Evolutionary conservation across 1,139 yeast species (phyloP).

Genomic region (Pichia sp.): DNA sequence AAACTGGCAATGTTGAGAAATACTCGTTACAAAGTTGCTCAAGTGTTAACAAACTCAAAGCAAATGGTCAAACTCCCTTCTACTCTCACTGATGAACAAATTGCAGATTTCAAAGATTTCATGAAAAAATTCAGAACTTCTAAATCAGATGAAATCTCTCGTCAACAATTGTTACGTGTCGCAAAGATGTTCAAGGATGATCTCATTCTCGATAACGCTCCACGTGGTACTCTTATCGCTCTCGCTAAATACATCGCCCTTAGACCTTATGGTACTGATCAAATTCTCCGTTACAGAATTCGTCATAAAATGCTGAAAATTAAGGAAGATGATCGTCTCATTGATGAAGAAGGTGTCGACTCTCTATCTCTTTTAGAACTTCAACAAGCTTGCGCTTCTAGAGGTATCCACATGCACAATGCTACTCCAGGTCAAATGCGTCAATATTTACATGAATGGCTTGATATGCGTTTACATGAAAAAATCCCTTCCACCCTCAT

Average conservation of each 20-base stretch:
- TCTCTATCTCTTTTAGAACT: conserved; percentile 77
- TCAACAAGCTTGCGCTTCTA: conserved; percentile 83
- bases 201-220: conserved; percentile 84
- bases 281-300: conserved; percentile 86
- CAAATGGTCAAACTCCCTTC: conserved; percentile 64
- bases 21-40: conserved; percentile 72
- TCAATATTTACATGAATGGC: conserved; percentile 80
- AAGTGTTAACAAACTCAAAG: conserved; percentile 60
- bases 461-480: conserved; percentile 82
- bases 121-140: conserved; percentile 59
- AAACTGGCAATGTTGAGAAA: conserved; percentile 63
- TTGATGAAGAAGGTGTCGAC: conserved; percentile 91
- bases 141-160: conserved; percentile 52
- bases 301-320: conserved; percentile 87
- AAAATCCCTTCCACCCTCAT: conserved; percentile 87
- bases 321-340: conserved; percentile 85
- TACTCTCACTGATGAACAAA: conserved; percentile 66
- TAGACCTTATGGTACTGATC: conserved; percentile 92
- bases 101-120: conserved; percentile 71
- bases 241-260: conserved; percentile 87
- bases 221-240: conserved; percentile 86
- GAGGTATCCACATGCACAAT: conserved; percentile 82
- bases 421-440: conserved; percentile 77
- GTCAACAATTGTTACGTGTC: conserved; percentile 72
- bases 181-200: conserved; percentile 93